These are phyloP conservation scores for Cerioporus squamosus DNA, from an alignment of 1,284 basidiomycete species.

Conservation along the genomic window DNA sequence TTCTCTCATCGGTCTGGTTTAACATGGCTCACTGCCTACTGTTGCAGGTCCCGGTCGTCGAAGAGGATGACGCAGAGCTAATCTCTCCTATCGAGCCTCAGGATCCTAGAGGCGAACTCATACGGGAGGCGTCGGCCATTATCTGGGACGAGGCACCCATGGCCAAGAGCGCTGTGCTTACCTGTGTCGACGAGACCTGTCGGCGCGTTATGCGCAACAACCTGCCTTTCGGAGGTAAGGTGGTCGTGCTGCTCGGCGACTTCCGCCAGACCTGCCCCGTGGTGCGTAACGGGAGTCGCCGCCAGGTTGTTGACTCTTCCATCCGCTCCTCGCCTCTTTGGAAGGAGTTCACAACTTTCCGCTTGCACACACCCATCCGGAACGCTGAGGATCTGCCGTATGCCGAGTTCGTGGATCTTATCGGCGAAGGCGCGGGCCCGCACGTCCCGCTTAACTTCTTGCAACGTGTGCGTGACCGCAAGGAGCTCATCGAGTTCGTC, in stretches of 20 bases:
- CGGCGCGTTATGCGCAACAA: conserved; percentile 30
- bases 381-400: conserved; percentile 42
- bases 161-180: conserved; percentile 39
- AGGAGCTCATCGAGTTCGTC: conserved; percentile 39
- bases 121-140: conserved; percentile 34
- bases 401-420: conserved; percentile 40
- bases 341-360: conserved; percentile 31
- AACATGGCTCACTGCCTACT: not conserved
- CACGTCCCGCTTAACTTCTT: conserved; percentile 31
- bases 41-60: conserved; percentile 38
- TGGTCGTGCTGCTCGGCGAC: conserved; percentile 41
- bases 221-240: conserved; percentile 42
- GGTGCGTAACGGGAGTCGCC: conserved; percentile 32
- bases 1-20: not conserved
- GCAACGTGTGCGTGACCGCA: conserved; percentile 17
- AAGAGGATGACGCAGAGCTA: conserved; percentile 36
- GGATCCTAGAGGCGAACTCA: conserved; percentile 36
- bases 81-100: conserved; percentile 32
- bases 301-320: conserved; percentile 38
- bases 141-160: conserved; percentile 47
- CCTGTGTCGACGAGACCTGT: conserved; percentile 40
- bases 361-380: conserved; percentile 39
- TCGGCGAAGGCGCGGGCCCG: conserved; percentile 42
- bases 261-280: conserved; percentile 46
- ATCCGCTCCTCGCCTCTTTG: conserved; percentile 42